Conservation (phyloP, 306 rosid genomes). For the Sicyos edulis region DNA sequence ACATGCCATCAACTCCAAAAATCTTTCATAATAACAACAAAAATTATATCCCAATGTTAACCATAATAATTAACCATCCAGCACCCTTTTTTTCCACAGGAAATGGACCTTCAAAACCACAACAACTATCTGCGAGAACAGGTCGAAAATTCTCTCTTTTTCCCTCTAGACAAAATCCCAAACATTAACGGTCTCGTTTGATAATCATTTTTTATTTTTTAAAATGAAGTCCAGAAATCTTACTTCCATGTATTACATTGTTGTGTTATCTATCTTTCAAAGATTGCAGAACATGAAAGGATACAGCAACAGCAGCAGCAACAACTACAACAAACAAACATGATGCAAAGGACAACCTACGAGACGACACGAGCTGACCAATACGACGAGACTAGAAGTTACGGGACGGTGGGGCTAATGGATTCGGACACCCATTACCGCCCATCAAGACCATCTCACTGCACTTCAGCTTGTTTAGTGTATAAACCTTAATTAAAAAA, state of each 20-base stretch:
- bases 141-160: constrained; percentile 29
- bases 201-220: too few relatives aligned
- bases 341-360: constrained; percentile 36
- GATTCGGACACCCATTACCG: constrained; percentile 47
- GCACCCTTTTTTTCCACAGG: constrained; percentile 47
- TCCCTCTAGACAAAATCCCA: background rate
- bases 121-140: constrained; percentile 78
- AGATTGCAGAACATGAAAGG: constrained; percentile 65
- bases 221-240: too few relatives aligned
- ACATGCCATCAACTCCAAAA: too few relatives aligned
- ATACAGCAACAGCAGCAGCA: constrained; percentile 28
- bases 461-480: constrained; percentile 70
- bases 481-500: too few relatives aligned
- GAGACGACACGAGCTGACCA: constrained; percentile 30
- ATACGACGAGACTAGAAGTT: constrained; percentile 36
- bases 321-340: constrained; percentile 29
- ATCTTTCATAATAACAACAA: too few relatives aligned
- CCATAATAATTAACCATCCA: too few relatives aligned
- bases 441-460: constrained; percentile 59
- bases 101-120: constrained; percentile 74
- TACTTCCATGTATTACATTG: too few relatives aligned
- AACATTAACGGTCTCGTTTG: too few relatives aligned
- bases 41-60: too few relatives aligned
- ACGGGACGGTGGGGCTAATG: constrained; percentile 32
- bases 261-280: too few relatives aligned